Evolutionary conservation across 176 grass and related monocot species (phyloP).

Genomic region (Zea luxurians): DNA sequence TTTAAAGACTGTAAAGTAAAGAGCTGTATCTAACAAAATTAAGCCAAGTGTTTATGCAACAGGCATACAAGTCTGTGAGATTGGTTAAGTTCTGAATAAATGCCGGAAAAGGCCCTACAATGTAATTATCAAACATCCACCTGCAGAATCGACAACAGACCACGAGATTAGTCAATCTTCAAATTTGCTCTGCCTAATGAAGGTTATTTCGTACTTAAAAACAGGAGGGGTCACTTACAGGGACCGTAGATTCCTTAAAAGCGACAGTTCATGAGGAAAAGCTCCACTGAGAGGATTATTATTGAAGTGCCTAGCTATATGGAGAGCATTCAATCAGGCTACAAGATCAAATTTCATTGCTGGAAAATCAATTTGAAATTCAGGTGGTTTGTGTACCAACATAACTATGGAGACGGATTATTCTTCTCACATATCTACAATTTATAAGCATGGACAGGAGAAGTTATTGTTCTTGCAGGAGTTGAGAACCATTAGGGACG

Average conservation of each 20-base stretch:
- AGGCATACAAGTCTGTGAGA: constrained; percentile 51
- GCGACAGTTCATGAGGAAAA: constrained; percentile 36
- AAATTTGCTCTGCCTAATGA: background rate
- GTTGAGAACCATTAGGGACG: too few relatives aligned
- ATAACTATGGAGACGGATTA: background rate
- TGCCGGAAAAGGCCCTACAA: constrained; percentile 44
- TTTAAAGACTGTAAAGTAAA: constrained; percentile 18
- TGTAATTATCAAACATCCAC: constrained; percentile 67
- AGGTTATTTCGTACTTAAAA: too few relatives aligned
- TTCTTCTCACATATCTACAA: too few relatives aligned
- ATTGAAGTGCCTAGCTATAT: constrained; percentile 64
- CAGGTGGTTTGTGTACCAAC: background rate
- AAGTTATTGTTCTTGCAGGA: too few relatives aligned
- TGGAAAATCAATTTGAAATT: background rate
- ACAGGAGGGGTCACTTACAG: constrained; percentile 41
- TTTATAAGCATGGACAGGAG: too few relatives aligned
- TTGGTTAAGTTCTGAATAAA: constrained; percentile 47
- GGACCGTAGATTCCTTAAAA: constrained; percentile 39
- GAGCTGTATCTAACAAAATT: background rate
- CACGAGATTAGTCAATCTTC: background rate
- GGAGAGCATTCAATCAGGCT: constrained; percentile 36
- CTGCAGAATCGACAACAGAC: constrained; percentile 32
- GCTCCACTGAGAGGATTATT: constrained; percentile 46
- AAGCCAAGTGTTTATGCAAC: constrained; percentile 2
- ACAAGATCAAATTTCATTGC: constrained; percentile 4